Conservation (phyloP, 1,139 yeast genomes). For the Pichia sp. region DNA sequence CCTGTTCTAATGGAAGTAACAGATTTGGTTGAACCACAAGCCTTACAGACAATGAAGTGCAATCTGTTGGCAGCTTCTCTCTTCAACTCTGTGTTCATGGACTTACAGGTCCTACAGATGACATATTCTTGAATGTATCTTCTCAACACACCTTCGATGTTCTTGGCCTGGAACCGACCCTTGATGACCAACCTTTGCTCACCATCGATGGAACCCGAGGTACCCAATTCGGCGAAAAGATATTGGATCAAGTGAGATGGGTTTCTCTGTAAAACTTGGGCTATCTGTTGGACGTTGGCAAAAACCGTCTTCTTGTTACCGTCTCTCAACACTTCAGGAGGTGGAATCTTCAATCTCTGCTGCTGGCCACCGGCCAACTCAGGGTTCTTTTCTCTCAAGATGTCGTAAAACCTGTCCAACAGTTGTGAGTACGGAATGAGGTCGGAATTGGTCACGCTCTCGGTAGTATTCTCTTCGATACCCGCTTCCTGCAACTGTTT, state of each 20-base stretch:
- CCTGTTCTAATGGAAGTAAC: slow-evolving; percentile 98
- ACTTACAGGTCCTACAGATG: slow-evolving; percentile 97
- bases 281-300: slow-evolving; percentile 91
- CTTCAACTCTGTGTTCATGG: slow-evolving; percentile 92
- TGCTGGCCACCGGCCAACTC: slow-evolving; percentile 96
- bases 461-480: slow-evolving; percentile 43
- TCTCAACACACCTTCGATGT: slow-evolving; percentile 93
- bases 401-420: slow-evolving; percentile 76
- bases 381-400: slow-evolving; percentile 90
- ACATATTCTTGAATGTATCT: slow-evolving; percentile 96
- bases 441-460: slow-evolving; percentile 35
- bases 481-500: slow-evolving; percentile 91
- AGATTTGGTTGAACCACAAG: slow-evolving; percentile 96
- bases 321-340: slow-evolving; percentile 95
- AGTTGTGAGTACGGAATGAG: slow-evolving; percentile 77
- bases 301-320: slow-evolving; percentile 95
- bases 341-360: slow-evolving; percentile 95
- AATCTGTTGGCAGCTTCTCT: slow-evolving; percentile 95
- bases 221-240: slow-evolving; percentile 97
- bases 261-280: slow-evolving; percentile 91
- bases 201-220: slow-evolving; percentile 98
- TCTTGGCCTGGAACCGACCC: slow-evolving; percentile 98
- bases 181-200: slow-evolving; percentile 92
- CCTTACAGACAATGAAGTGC: slow-evolving; percentile 95
- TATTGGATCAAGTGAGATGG: slow-evolving; percentile 97